These are phyloP conservation scores for Telopea speciosissima DNA, from an alignment of 177 flowering plant species.

Conservation along the genomic window DNA sequence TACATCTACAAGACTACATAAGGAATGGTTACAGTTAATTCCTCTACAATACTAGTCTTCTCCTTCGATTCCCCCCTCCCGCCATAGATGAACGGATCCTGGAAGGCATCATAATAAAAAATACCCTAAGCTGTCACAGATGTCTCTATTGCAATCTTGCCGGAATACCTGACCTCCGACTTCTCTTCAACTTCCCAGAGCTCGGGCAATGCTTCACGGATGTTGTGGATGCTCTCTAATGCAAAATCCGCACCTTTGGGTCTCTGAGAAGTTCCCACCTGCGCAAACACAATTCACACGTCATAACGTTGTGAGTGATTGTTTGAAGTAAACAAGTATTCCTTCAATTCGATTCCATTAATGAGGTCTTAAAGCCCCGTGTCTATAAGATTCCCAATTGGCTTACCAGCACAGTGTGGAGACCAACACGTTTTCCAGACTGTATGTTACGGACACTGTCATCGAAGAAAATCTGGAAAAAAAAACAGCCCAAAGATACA, in stretches of 20 bases:
- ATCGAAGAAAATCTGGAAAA: conserved; percentile 79
- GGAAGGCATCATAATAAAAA: neutral
- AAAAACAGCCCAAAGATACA: neutral
- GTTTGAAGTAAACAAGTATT: no score
- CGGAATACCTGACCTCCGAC: conserved; percentile 43
- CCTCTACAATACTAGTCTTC: no score
- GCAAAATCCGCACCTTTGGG: conserved; percentile 75
- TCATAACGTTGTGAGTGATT: no score
- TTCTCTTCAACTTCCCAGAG: conserved; percentile 61
- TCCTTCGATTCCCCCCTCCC: no score
- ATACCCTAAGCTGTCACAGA: conserved; percentile 56
- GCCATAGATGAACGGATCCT: no score
- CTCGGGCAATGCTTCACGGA: conserved; percentile 80
- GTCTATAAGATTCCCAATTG: neutral
- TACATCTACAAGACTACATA: no score
- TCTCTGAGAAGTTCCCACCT: conserved; percentile 77
- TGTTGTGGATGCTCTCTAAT: conserved; percentile 84
- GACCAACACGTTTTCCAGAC: conserved; percentile 66
- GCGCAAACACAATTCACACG: conserved; percentile 2
- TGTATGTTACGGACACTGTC: conserved; percentile 86
- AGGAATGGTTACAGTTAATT: no score
- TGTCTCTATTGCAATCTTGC: conserved; percentile 59
- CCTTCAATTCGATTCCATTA: no score
- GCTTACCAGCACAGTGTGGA: conserved; percentile 82
- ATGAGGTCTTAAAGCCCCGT: neutral